Evolutionary conservation across 352 stramenopile species (phyloP).

Genomic region (Saprolegnia parasitica): DNA sequence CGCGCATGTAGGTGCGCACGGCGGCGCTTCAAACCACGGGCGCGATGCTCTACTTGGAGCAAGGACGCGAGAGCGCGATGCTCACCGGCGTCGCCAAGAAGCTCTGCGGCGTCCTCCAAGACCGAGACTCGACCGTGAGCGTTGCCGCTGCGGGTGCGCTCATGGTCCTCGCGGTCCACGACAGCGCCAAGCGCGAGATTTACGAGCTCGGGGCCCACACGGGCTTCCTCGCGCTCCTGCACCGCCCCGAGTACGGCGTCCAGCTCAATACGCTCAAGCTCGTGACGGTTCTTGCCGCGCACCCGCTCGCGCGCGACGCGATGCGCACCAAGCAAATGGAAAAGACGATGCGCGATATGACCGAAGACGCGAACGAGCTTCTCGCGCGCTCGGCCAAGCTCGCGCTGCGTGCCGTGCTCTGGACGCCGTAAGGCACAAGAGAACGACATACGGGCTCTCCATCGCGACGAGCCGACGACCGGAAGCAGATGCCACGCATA

Average conservation of each 20-base stretch:
- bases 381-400: conserved; percentile 15
- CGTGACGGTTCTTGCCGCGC: conserved; percentile 51
- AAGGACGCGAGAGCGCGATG: conserved; percentile 50
- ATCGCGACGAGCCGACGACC: too few relatives aligned
- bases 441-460: too few relatives aligned
- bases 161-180: conserved; percentile 58
- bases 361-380: conserved; percentile 20
- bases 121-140: conserved; percentile 51
- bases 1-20: conserved; percentile 34
- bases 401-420: conserved; percentile 8
- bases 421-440: conserved; percentile 20
- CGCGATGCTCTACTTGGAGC: conserved; percentile 55
- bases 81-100: conserved; percentile 48
- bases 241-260: conserved; percentile 49
- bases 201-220: conserved; percentile 32
- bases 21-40: conserved; percentile 52
- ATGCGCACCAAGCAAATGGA: conserved; percentile 21
- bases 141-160: conserved; percentile 51
- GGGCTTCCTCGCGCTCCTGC: conserved; percentile 41
- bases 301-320: conserved; percentile 41
- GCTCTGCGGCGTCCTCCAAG: conserved; percentile 52
- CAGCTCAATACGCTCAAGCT: conserved; percentile 68
- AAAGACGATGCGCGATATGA: conserved; percentile 10
- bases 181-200: conserved; percentile 65
- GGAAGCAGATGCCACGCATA: too few relatives aligned